A percentile compares a stretch with the other conserved stretches of the same genome.
phyloP scores from a whole-genome alignment of 2,329 filamentous ascomycete genomes.

The Epichloe sylvatica region DNA sequence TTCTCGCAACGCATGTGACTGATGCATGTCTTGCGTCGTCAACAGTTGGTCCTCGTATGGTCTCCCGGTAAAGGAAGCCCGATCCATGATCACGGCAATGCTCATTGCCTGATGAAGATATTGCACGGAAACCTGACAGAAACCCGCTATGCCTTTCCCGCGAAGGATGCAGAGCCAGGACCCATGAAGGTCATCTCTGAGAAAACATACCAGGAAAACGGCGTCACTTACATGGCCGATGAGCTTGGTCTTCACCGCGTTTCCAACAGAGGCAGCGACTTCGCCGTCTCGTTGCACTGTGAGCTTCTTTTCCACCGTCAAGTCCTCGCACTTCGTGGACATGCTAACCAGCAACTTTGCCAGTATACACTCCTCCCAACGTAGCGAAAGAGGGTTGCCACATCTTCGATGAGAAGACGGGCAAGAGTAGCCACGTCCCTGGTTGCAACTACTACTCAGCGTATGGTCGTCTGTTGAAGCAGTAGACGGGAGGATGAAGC shows the following conservation, averaged over 20 bases:
- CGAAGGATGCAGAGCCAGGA: constrained; percentile 28
- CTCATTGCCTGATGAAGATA: constrained; percentile 87
- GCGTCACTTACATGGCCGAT: constrained; percentile 85
- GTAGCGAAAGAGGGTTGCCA: constrained; percentile 71
- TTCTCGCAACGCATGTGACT: not conserved
- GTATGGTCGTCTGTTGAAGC: constrained; percentile 36
- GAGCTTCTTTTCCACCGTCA: constrained; percentile 17
- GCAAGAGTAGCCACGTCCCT: constrained; percentile 55
- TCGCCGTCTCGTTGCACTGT: constrained; percentile 73
- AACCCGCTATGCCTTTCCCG: constrained; percentile 65
- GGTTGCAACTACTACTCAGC: constrained; percentile 60
- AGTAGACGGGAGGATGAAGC: constrained; percentile 12
- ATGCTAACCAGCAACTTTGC: constrained; percentile 16
- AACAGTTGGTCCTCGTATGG: constrained; percentile 76
- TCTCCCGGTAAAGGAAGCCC: constrained; percentile 68
- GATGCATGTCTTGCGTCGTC: not conserved
- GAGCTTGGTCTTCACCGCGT: constrained; percentile 77
- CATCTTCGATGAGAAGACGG: constrained; percentile 65
- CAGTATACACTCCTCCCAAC: constrained; percentile 77
- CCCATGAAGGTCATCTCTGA: constrained; percentile 53
- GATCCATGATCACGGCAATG: constrained; percentile 80
- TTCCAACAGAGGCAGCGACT: constrained; percentile 58
- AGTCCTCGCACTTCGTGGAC: constrained; percentile 11
- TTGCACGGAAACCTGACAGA: constrained; percentile 67
- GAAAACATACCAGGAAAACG: constrained; percentile 52